Conservation (phyloP, 306 rosid species). For the Cotoneaster glaucophyllus region DNA sequence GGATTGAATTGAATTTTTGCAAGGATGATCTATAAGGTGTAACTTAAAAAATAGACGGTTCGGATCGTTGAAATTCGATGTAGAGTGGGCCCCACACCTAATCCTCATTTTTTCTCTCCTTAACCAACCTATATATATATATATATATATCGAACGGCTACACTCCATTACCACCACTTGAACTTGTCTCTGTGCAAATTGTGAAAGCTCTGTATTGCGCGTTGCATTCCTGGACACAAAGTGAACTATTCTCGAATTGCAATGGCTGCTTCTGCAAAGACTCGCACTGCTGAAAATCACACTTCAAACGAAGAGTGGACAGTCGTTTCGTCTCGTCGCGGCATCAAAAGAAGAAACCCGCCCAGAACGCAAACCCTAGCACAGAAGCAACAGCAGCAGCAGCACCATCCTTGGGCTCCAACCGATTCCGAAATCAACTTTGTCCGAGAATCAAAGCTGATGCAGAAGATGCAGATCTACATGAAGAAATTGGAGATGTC, state of each 20-base stretch:
- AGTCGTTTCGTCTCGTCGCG: conserved; percentile 58
- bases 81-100: no score
- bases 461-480: conserved; percentile 46
- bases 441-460: conserved; percentile 37
- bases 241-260: not conserved
- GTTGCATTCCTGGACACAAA: not conserved
- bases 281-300: conserved; percentile 14
- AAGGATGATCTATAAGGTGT: no score
- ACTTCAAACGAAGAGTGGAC: conserved; percentile 57
- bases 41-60: no score
- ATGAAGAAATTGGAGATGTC: conserved; percentile 47
- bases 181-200: not conserved
- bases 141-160: no score
- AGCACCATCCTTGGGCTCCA: conserved; percentile 38
- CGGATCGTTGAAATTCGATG: no score
- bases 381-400: conserved; percentile 27
- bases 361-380: not conserved
- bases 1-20: no score
- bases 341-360: conserved; percentile 32
- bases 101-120: no score
- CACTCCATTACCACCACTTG: no score
- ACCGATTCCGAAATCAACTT: conserved; percentile 42
- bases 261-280: conserved; percentile 59
- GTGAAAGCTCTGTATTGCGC: not conserved
- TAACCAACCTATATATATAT: no score